Conservation (phyloP, 306 rosid species). For the Fragaria iinumae region DNA sequence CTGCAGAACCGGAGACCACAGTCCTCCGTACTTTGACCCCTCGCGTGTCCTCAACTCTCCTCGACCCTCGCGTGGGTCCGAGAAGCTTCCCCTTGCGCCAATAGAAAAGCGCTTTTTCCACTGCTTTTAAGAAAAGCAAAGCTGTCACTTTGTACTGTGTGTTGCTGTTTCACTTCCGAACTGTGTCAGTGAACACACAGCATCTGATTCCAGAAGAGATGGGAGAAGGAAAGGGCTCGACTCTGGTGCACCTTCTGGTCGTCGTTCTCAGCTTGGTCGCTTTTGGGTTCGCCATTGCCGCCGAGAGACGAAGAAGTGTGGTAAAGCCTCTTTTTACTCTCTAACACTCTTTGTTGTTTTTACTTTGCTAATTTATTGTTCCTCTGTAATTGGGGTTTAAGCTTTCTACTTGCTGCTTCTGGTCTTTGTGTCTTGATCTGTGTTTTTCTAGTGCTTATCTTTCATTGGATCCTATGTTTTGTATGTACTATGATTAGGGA, state of each 20-base stretch:
- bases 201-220: conserved; percentile 19
- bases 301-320: conserved; percentile 83
- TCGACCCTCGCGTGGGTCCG: not conserved
- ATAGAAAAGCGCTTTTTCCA: not conserved
- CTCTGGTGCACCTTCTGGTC: conserved; percentile 72
- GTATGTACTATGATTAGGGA: not conserved
- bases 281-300: conserved; percentile 96
- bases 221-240: conserved; percentile 87
- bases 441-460: not conserved
- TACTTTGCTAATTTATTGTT: not conserved
- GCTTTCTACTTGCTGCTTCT: not conserved
- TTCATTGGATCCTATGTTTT: conserved; percentile 5
- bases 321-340: conserved; percentile 32
- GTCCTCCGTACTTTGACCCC: not conserved
- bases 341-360: not conserved
- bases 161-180: not conserved
- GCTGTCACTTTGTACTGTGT: conserved; percentile 5
- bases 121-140: not conserved
- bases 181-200: not conserved
- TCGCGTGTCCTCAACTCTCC: not conserved
- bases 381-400: not conserved
- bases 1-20: not conserved
- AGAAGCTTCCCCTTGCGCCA: not conserved
- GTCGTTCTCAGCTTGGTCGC: conserved; percentile 74
- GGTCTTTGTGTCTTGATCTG: not conserved